Percentiles rank a stretch among this genome's conserved stretches.
phyloP scores from a whole-genome alignment of 2,329 filamentous ascomycete genomes.

The Fusarium fracticaudum region DNA sequence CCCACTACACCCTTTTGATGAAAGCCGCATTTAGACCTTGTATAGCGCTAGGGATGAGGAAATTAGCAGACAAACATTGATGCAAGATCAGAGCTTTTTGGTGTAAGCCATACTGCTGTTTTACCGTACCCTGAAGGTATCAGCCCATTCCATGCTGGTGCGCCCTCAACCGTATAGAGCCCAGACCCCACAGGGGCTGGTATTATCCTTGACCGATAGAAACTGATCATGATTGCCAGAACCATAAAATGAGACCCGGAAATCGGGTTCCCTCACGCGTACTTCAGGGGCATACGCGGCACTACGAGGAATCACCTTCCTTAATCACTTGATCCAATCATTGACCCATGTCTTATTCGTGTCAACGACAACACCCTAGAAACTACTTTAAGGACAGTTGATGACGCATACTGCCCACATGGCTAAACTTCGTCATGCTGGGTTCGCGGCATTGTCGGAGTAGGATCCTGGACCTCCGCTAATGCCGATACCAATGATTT shows the following conservation, averaged over 20 bases:
- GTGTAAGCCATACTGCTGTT: neutral
- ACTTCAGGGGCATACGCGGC: slow-evolving; percentile 31
- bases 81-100: neutral
- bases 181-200: slow-evolving; percentile 18
- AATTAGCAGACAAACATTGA: too few species aligned
- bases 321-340: slow-evolving; percentile 39
- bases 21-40: too few species aligned
- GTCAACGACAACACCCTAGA: slow-evolving; percentile 4
- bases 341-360: slow-evolving; percentile 20
- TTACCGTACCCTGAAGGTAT: rapidly evolving
- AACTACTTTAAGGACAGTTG: slow-evolving; percentile 37
- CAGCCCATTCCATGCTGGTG: neutral
- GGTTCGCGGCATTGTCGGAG: slow-evolving; percentile 55
- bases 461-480: slow-evolving; percentile 42
- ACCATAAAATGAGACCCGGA: slow-evolving; percentile 22
- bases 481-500: slow-evolving; percentile 54
- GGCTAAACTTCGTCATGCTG: slow-evolving; percentile 57
- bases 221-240: slow-evolving; percentile 15
- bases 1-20: neutral
- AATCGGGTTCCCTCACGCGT: slow-evolving; percentile 23
- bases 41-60: too few species aligned
- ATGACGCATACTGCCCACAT: slow-evolving; percentile 49
- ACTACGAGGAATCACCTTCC: slow-evolving; percentile 15
- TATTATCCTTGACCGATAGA: slow-evolving; percentile 24
- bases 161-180: neutral